phyloP scores from a whole-genome alignment of 2,329 filamentous ascomycete species.

The Verticillium nubilum region DNA sequence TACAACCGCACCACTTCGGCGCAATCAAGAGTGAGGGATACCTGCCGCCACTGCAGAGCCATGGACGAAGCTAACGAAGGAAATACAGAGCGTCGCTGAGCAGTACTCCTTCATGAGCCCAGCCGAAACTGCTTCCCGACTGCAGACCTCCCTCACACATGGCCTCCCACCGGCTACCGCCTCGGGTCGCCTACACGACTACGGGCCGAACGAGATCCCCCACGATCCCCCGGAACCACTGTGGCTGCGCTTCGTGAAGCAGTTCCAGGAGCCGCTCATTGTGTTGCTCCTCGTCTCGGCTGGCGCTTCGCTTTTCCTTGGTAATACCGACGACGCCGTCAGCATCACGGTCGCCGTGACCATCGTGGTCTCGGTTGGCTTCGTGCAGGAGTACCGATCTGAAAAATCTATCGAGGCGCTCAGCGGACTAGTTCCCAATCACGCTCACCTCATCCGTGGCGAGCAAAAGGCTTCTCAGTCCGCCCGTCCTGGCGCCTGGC shows the following conservation, averaged over 20 bases:
- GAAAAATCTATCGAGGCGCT: conserved; percentile 96
- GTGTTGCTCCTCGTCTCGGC: conserved; percentile 87
- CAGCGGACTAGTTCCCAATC: conserved; percentile 89
- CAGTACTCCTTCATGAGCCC: conserved; percentile 65
- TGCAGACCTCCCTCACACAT: conserved; percentile 77
- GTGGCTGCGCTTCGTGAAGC: conserved; percentile 91
- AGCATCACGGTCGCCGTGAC: conserved; percentile 95
- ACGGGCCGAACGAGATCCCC: conserved; percentile 91
- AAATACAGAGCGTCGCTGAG: conserved; percentile 46
- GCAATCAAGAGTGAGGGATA: conserved; percentile 44
- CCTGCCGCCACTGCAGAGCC: background rate
- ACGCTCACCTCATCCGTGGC: conserved; percentile 85
- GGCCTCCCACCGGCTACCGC: conserved; percentile 81
- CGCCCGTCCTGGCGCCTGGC: conserved; percentile 39
- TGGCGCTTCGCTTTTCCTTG: conserved; percentile 80
- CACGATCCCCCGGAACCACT: conserved; percentile 90
- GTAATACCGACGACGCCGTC: conserved; percentile 89
- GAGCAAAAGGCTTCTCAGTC: conserved; percentile 28
- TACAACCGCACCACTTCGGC: conserved; percentile 47
- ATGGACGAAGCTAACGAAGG: background rate
- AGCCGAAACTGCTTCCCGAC: conserved; percentile 68
- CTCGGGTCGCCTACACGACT: conserved; percentile 67
- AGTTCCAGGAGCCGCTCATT: conserved; percentile 95
- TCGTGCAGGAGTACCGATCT: conserved; percentile 94
- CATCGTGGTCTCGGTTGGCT: conserved; percentile 93